phyloP scores from a whole-genome alignment of 106 monocot species.

The Dendrobium catenatum region DNA sequence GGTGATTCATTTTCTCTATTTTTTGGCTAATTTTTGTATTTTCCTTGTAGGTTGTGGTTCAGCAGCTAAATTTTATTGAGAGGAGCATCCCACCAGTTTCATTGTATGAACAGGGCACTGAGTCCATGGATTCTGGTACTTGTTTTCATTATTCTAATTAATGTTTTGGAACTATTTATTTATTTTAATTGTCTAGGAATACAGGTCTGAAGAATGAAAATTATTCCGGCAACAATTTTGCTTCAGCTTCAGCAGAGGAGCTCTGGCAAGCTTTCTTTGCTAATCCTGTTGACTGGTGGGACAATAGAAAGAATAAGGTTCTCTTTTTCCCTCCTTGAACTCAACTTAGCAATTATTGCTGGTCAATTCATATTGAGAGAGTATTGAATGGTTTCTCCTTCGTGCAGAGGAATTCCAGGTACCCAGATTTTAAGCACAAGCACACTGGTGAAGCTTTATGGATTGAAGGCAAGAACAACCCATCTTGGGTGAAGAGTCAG shows the following conservation, averaged over 20 bases:
- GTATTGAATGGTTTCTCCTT: conserved; percentile 3
- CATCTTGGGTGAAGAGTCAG: conserved; percentile 82
- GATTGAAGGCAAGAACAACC: conserved; percentile 79
- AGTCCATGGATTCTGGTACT: conserved; percentile 35
- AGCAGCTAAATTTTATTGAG: conserved; percentile 79
- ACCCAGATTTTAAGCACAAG: conserved; percentile 96
- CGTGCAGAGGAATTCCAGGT: conserved; percentile 68
- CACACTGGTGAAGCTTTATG: conserved; percentile 87
- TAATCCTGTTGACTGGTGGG: conserved; percentile 95
- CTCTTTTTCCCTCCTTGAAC: not conserved
- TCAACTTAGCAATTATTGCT: not conserved
- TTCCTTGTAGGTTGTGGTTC: conserved; percentile 62
- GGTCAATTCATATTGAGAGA: not conserved
- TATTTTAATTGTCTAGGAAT: conserved; percentile 5
- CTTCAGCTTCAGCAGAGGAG: conserved; percentile 60
- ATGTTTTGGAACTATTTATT: not conserved
- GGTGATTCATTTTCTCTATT: not conserved
- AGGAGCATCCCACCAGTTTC: conserved; percentile 42
- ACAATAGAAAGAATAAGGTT: conserved; percentile 90
- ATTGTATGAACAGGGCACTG: conserved; percentile 42
- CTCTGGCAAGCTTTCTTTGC: conserved; percentile 98
- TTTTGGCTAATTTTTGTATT: not conserved
- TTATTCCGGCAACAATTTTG: conserved; percentile 28
- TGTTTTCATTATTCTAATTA: not conserved
- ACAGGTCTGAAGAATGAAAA: conserved; percentile 26